phyloP scores from a whole-genome alignment of 176 grass and related monocot genomes.

The Rhynchospora pubera region DNA sequence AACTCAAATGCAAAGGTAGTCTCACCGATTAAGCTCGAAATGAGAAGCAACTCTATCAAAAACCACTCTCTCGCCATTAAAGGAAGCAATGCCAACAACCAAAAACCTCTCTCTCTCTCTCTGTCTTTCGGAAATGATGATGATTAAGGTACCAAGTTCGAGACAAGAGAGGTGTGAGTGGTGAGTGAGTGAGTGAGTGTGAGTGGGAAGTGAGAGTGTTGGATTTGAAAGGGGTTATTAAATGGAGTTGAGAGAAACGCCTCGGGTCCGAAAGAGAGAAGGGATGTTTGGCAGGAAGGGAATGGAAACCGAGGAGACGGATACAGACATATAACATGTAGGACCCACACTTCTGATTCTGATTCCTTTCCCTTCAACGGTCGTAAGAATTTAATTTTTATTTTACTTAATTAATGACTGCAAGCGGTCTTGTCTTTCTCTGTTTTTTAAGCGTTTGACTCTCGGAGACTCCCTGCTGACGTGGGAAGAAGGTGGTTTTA shows the following conservation, averaged over 20 bases:
- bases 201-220: too few relatives aligned
- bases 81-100: background rate
- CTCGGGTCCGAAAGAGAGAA: constrained; percentile 37
- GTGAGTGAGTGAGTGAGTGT: too few relatives aligned
- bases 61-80: background rate
- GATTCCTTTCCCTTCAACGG: background rate
- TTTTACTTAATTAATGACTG: background rate
- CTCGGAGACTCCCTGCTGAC: background rate
- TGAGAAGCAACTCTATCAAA: constrained; percentile 8
- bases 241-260: constrained; percentile 17
- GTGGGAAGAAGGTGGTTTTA: background rate
- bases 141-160: background rate
- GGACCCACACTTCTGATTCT: background rate
- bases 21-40: constrained; percentile 15
- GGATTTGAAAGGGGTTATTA: constrained; percentile 32
- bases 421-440: background rate
- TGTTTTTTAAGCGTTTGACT: background rate
- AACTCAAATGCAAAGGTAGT: background rate
- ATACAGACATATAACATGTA: background rate
- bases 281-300: background rate
- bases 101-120: background rate
- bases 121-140: background rate
- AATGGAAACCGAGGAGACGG: constrained; percentile 37
- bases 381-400: background rate
- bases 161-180: background rate